Conservation (phyloP, 2,329 filamentous ascomycete genomes). For the Trichoderma semiorbis region DNA sequence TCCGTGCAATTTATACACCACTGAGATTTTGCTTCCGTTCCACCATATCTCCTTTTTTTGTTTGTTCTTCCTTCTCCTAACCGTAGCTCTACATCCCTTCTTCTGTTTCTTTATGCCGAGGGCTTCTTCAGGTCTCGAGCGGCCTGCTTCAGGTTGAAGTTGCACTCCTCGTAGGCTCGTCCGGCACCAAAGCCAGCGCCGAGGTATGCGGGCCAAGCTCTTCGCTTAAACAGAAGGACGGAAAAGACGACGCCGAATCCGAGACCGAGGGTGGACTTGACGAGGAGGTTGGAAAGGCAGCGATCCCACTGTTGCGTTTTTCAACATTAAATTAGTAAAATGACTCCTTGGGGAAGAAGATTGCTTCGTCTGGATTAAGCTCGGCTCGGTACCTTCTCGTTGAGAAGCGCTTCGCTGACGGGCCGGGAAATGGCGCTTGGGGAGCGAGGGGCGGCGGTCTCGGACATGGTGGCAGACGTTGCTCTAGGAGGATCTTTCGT, state of each 20-base stretch:
- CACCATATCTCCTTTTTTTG: background rate
- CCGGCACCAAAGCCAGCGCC: slow-evolving; percentile 94
- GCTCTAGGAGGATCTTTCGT: background rate
- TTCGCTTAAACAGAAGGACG: slow-evolving; percentile 94
- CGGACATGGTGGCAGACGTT: slow-evolving; percentile 46
- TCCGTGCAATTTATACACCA: background rate
- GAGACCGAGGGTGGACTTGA: slow-evolving; percentile 93
- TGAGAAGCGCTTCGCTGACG: slow-evolving; percentile 95
- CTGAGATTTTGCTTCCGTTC: background rate
- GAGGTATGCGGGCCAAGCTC: slow-evolving; percentile 95
- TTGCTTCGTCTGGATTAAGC: background rate
- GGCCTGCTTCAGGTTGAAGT: slow-evolving; percentile 68
- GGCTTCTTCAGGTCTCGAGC: slow-evolving; percentile 56
- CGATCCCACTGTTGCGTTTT: slow-evolving; percentile 78
- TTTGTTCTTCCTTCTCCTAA: background rate
- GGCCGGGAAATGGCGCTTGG: slow-evolving; percentile 71
- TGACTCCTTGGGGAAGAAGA: slow-evolving; percentile 22
- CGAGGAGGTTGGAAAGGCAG: slow-evolving; percentile 94
- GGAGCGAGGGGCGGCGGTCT: slow-evolving; percentile 48
- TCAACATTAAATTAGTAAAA: background rate
- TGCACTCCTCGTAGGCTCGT: slow-evolving; percentile 97
- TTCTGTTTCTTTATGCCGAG: slow-evolving; percentile 34
- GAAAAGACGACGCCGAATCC: slow-evolving; percentile 98
- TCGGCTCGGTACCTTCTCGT: slow-evolving; percentile 78
- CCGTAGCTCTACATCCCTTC: background rate